Evolutionary conservation across 208 protist species (phyloP).

Genomic region (Trypanosoma boissoni): DNA sequence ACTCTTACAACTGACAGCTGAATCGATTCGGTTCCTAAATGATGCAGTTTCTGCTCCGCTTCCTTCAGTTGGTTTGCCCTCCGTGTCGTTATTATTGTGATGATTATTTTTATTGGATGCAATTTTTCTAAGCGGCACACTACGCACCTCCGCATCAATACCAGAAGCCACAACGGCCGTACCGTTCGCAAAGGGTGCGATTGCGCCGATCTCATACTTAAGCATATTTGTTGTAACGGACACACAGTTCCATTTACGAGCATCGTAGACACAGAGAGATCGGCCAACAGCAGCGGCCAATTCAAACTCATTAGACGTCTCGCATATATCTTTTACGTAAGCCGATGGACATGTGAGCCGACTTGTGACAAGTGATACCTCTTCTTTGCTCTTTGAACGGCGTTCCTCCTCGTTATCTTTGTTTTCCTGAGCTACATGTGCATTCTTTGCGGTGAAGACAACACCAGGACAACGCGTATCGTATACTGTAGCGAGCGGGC

Average conservation of each 20-base stretch:
- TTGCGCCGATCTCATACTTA: constrained; percentile 68
- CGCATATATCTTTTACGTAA: constrained; percentile 49
- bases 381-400: not conserved
- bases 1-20: constrained; percentile 49
- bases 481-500: constrained; percentile 64
- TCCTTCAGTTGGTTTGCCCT: constrained; percentile 12
- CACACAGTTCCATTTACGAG: constrained; percentile 72
- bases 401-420: constrained; percentile 3
- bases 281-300: constrained; percentile 62
- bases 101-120: constrained; percentile 5
- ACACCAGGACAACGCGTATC: constrained; percentile 62
- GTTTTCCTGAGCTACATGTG: constrained; percentile 4
- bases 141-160: constrained; percentile 29
- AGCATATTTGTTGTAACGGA: constrained; percentile 62
- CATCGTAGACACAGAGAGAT: constrained; percentile 67
- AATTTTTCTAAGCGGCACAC: constrained; percentile 21
- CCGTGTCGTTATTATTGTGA: too few relatives aligned
- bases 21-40: constrained; percentile 77
- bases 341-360: constrained; percentile 55
- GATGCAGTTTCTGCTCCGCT: constrained; percentile 26
- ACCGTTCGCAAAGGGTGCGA: constrained; percentile 46
- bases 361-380: constrained; percentile 35
- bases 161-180: constrained; percentile 58
- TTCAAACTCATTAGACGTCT: constrained; percentile 53
- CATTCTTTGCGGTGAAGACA: constrained; percentile 30